Base-by-base conservation (phyloP, 2,329 filamentous ascomycete species). In the Penicillium decumbens region DNA sequence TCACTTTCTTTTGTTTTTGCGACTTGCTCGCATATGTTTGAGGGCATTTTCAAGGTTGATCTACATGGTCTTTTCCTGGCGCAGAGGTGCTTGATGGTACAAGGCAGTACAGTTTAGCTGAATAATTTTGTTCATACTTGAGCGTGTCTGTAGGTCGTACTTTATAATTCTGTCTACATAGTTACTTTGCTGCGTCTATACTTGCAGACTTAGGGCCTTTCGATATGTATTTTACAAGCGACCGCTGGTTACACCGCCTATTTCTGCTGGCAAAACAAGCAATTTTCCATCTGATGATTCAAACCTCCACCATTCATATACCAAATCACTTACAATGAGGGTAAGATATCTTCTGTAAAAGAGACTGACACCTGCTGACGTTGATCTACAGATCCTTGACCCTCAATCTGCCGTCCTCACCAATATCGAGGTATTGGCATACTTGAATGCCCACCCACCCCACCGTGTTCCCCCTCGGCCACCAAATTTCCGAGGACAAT, bases 341-440 rank as follows among this genome's bases (percentile, higher is more conserved):
- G 64, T 62, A 55, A 49, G 51, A 38, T 9, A 10, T 15, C 15
- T 24, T 8, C 4, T 12, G 13, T 1, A 28, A 6, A 7, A 1
- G 27, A 23, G 6, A 5, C 9, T 29, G 15, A 8, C 8, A 15
- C 2, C 18, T 18, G 1, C 50, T 59, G 15, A 60, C 13, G 1
- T 2, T 5, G 15, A n/a, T 3, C 3, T 12, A 0, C 37, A 74
- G 72, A 68, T 75, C 28, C 64, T 75, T 47, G 72, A 75, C 55
- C 70, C 72, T 40, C 72, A 75, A 63, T 64, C 67, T 29, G 72
- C 72, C n/a, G 64, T 68, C 25, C 64, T 75, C 43, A 72, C 71
- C 43, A 75, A 73, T 54, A 61, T 71, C 24, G 73, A 75, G 64
- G 72, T 75, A 41, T 62, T 74, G 32, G 64, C 69, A 18, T 71